phyloP scores from a whole-genome alignment of 2,329 filamentous ascomycete genomes.

The Pseudogymnoascus sp. region DNA sequence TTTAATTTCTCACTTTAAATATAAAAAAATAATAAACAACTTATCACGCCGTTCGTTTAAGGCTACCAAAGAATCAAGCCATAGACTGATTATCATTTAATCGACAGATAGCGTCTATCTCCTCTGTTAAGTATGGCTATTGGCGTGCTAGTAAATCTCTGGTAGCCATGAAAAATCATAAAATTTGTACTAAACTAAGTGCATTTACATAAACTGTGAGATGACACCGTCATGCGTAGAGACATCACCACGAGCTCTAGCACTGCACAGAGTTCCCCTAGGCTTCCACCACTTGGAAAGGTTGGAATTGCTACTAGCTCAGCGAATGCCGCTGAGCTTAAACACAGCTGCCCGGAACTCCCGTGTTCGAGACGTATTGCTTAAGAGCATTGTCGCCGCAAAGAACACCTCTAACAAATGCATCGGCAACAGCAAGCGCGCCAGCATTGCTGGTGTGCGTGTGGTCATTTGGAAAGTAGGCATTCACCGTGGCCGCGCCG shows the following conservation, averaged over 20 bases:
- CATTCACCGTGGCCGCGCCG: slow-evolving; percentile 40
- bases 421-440: slow-evolving; percentile 45
- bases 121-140: not conserved
- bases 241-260: not conserved
- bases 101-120: not conserved
- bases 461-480: slow-evolving; percentile 48
- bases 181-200: not conserved
- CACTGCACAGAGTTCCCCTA: not conserved
- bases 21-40: not conserved
- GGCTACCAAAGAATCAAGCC: not conserved
- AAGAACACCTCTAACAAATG: slow-evolving; percentile 37
- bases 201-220: not conserved
- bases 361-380: not conserved
- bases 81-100: not conserved
- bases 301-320: not conserved
- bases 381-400: slow-evolving; percentile 32
- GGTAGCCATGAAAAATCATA: not conserved
- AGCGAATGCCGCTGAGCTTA: not conserved
- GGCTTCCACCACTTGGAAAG: not conserved
- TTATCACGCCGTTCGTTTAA: not conserved
- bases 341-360: not conserved
- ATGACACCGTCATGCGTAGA: not conserved
- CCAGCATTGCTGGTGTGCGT: slow-evolving; percentile 51
- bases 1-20: not conserved
- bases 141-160: not conserved